Percentiles rank a stretch among this genome's conserved stretches.
Evolutionary conservation across 257 asterid species (phyloP).

Genomic region (Petrea volubilis): DNA sequence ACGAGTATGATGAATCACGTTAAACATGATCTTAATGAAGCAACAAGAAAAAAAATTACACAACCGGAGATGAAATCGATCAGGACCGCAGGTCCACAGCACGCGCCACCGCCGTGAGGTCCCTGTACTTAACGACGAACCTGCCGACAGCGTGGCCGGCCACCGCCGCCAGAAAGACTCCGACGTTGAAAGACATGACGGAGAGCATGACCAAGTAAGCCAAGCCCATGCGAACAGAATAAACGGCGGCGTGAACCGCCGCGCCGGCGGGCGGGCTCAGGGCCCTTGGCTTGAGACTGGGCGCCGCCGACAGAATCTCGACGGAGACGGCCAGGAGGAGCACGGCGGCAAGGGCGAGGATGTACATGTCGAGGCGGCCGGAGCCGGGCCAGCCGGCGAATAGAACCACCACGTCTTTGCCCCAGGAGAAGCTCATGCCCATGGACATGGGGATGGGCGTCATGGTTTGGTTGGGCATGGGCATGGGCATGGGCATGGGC

Average conservation of each 20-base stretch:
- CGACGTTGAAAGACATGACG: constrained; percentile 74
- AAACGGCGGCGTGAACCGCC: constrained; percentile 30
- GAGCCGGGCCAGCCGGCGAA: constrained; percentile 73
- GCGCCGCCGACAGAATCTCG: constrained; percentile 45
- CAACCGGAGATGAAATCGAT: not conserved
- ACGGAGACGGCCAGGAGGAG: constrained; percentile 41
- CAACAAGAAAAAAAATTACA: not conserved
- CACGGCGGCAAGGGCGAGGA: constrained; percentile 49
- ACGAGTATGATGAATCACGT: no score
- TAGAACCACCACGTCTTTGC: constrained; percentile 48
- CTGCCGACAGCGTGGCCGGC: constrained; percentile 58
- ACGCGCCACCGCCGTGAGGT: constrained; percentile 13
- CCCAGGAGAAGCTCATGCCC: constrained; percentile 70
- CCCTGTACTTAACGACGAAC: constrained; percentile 40
- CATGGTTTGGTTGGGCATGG: constrained; percentile 15
- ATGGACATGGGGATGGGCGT: constrained; percentile 23
- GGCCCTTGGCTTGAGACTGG: constrained; percentile 20
- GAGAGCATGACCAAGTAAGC: constrained; percentile 76
- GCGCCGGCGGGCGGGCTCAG: constrained; percentile 32
- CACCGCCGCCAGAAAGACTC: constrained; percentile 58
- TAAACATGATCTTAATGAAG: not conserved
- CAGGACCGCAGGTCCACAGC: not conserved
- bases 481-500: constrained; percentile 28
- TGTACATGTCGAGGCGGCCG: constrained; percentile 52
- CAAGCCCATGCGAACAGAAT: constrained; percentile 58